These are phyloP conservation scores for Aureobasidium sp. DNA, from an alignment of 2,329 filamentous ascomycete species.

Conservation along the genomic window DNA sequence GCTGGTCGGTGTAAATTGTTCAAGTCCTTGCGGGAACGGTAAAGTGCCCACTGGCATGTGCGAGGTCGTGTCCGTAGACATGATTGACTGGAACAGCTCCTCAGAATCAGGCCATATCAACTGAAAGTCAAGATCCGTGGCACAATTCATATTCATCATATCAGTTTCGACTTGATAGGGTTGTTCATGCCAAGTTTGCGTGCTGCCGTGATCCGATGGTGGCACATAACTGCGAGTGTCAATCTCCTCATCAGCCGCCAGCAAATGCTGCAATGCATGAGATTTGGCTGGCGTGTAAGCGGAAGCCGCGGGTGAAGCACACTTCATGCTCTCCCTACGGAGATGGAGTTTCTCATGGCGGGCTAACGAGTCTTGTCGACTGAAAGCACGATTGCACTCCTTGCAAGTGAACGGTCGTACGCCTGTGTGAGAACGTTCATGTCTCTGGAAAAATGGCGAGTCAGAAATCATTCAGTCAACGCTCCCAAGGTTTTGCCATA, in stretches of 20 bases:
- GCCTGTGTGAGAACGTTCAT: constrained; percentile 39
- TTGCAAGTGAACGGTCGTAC: constrained; percentile 37
- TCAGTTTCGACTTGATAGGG: neutral
- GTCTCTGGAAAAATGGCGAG: constrained; percentile 29
- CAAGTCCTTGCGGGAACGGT: constrained; percentile 29
- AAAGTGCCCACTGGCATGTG: constrained; percentile 38
- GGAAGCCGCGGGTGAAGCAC: neutral
- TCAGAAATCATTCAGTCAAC: neutral
- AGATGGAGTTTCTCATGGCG: constrained; percentile 38
- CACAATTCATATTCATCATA: constrained; percentile 21
- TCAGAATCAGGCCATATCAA: constrained; percentile 42
- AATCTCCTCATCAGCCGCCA: neutral
- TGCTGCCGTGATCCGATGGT: neutral
- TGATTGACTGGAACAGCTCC: constrained; percentile 38
- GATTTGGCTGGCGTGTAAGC: neutral
- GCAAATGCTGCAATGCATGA: neutral
- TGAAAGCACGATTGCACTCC: constrained; percentile 36
- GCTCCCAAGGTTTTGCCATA: neutral
- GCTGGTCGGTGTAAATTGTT: constrained; percentile 30
- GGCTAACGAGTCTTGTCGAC: constrained; percentile 39
- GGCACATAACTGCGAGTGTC: neutral
- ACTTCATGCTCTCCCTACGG: constrained; percentile 15
- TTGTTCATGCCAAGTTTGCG: neutral
- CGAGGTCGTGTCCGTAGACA: constrained; percentile 34
- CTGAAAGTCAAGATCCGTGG: constrained; percentile 34